Evolutionary conservation across 1,284 basidiomycete species (phyloP), one percentile per base, ranked within the genome.

Genomic region (Omphalotus olearius): DNA sequence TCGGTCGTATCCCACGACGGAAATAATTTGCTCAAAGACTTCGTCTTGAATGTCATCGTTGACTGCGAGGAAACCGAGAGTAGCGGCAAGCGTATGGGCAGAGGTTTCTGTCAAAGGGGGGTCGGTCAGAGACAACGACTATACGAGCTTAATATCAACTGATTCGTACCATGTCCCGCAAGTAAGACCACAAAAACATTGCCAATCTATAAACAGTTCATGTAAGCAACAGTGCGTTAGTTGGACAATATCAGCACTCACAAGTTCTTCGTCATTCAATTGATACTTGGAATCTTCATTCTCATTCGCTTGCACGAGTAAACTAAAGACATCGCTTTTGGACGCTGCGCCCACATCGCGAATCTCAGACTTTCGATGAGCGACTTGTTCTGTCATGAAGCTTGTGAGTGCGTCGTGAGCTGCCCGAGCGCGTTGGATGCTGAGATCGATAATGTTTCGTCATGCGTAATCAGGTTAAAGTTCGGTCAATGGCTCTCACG

Each of bases 11-110:
- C 49, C 46, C 9, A 51, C 40, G 14, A 57, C 56, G 3, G 48
- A 42, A 11, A 38, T 39, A 10, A 62, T 56, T 20, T 62, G 52
- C 26, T 58, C 17, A 13, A 51, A 40, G 6, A 57, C 51, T 45
- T 60, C 59, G 6, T 58, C 55, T 41, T 62, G 60, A 17, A 56
- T 50, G 9, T 60, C 55, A 17, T 59, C 51, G 39, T 62, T 56
- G 5, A 60, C 26, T 1, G 59, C 59, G 4, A 62, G 50, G 36
- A 60, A 60, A 3, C 60, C 60, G 9, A 62, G 43, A 1, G 55
- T 50, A 9, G 56, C 56, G 33, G 56, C 52, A 3, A 57, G 45
- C 10, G 57, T 55, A 35, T 55, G 54, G 4, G 60, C 57, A 0
- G 55, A 57, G 10, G 57, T 62, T 52, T 62, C 59, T 62, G 51